These are phyloP conservation scores for Scheffersomyces segobiensis DNA, from an alignment of 1,139 yeast genomes.

Conservation along the genomic window DNA sequence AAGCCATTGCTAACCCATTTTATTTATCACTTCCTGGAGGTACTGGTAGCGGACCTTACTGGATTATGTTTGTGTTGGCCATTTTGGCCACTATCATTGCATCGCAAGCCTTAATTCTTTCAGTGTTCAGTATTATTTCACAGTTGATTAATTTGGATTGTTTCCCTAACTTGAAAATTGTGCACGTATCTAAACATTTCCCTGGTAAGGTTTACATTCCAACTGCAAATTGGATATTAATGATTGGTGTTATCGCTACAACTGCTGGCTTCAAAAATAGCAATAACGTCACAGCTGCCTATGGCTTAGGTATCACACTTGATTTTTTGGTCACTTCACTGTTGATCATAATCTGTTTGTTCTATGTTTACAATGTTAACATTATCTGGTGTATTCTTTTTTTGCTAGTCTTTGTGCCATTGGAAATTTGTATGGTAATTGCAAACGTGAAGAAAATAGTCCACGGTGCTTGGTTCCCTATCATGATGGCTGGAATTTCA, in stretches of 20 bases:
- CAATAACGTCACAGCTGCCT: conserved; percentile 56
- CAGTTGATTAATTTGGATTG: conserved; percentile 56
- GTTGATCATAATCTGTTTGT: conserved; percentile 45
- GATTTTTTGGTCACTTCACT: conserved; percentile 54
- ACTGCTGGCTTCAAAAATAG: conserved; percentile 55
- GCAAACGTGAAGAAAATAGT: conserved; percentile 52
- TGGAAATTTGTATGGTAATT: conserved; percentile 46
- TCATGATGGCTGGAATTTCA: conserved; percentile 39
- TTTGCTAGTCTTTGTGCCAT: conserved; percentile 41
- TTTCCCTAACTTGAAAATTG: conserved; percentile 48
- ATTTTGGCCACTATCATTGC: conserved; percentile 59
- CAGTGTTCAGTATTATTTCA: conserved; percentile 52
- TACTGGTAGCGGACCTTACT: conserved; percentile 41
- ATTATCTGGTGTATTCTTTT: conserved; percentile 34
- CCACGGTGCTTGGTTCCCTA: conserved; percentile 63
- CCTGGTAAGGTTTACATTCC: conserved; percentile 56
- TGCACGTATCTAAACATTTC: conserved; percentile 44
- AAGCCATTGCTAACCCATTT: conserved; percentile 41
- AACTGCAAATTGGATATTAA: conserved; percentile 45
- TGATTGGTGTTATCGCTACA: conserved; percentile 50
- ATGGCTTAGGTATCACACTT: conserved; percentile 58
- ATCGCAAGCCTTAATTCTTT: conserved; percentile 57
- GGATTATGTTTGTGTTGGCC: conserved; percentile 55
- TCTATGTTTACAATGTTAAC: conserved; percentile 44
- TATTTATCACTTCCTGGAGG: conserved; percentile 55